Percentiles rank a stretch among this genome's conserved stretches.
Evolutionary conservation across 805 yeast genomes (phyloP).

Genomic region (Hanseniaspora taiwanica): DNA sequence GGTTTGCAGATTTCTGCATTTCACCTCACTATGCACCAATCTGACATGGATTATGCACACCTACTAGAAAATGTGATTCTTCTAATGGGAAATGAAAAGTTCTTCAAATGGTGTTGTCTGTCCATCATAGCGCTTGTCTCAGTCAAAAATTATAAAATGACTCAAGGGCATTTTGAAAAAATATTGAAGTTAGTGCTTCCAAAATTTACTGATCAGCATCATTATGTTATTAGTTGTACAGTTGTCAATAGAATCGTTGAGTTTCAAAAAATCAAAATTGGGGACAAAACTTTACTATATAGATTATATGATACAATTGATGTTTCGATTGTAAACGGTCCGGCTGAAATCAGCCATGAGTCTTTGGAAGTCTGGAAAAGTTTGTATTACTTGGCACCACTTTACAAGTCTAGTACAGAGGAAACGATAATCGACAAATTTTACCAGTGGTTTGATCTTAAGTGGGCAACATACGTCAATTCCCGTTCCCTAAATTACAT

Average conservation of each 20-base stretch:
- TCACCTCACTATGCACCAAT: constrained; percentile 5
- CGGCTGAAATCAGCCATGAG: constrained; percentile 32
- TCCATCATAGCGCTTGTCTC: constrained; percentile 15
- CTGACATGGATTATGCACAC: background rate
- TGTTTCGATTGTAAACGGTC: constrained; percentile 49
- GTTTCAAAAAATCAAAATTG: constrained; percentile 9
- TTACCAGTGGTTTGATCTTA: constrained; percentile 37
- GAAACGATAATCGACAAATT: constrained; percentile 24
- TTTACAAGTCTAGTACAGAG: constrained; percentile 20
- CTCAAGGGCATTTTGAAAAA: constrained; percentile 10
- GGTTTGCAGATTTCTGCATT: constrained; percentile 15
- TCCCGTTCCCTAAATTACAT: constrained; percentile 7
- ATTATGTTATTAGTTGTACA: constrained; percentile 16
- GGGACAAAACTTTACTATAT: constrained; percentile 30
- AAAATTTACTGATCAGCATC: constrained; percentile 16
- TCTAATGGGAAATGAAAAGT: constrained; percentile 10
- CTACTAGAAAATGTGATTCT: constrained; percentile 8
- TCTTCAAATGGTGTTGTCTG: constrained; percentile 12
- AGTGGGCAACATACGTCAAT: constrained; percentile 27
- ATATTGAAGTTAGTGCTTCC: constrained; percentile 23
- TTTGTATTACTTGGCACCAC: constrained; percentile 25
- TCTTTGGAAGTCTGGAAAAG: constrained; percentile 43
- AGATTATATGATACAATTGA: constrained; percentile 40
- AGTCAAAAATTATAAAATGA: constrained; percentile 5
- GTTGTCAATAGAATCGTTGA: constrained; percentile 12